A percentile compares a stretch with the other conserved stretches of the same genome.
Evolutionary conservation across 2,329 filamentous ascomycete genomes (phyloP).

Genomic region (Fusarium compactum): DNA sequence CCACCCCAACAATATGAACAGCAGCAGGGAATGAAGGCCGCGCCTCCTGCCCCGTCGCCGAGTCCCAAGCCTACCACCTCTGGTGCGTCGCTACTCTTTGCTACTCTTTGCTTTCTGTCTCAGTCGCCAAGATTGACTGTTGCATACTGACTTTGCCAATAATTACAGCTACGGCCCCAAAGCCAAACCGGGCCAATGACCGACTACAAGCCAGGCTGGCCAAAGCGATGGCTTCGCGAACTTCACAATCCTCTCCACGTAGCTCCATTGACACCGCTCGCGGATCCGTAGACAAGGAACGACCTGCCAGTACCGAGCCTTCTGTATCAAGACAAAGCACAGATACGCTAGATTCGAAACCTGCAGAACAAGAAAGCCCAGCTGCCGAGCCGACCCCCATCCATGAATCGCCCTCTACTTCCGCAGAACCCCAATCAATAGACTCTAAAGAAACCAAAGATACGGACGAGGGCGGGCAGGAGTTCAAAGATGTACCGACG

Average conservation of each 20-base stretch:
- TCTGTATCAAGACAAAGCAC: conserved; percentile 25
- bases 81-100: conserved; percentile 6
- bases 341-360: conserved; percentile 22
- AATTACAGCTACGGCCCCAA: conserved; percentile 64
- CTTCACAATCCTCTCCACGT: conserved; percentile 52
- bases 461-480: conserved; percentile 7
- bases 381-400: conserved; percentile 6
- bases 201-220: conserved; percentile 90
- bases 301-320: conserved; percentile 34
- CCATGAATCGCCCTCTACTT: neutral
- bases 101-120: neutral
- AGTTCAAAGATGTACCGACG: neutral
- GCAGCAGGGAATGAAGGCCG: conserved; percentile 37
- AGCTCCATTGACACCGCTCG: conserved; percentile 54
- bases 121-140: neutral
- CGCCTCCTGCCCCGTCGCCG: conserved; percentile 48
- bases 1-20: conserved; percentile 29
- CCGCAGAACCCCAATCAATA: neutral
- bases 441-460: conserved; percentile 6
- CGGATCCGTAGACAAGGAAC: conserved; percentile 47
- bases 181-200: conserved; percentile 79
- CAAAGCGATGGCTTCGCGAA: conserved; percentile 83
- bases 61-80: conserved; percentile 41
- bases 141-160: conserved; percentile 3
- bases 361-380: conserved; percentile 19